Percentiles rank a stretch among this genome's conserved stretches.
Conservation (phyloP, 1,139 yeast genomes). For the Hyphopichia buzzinii region DNA sequence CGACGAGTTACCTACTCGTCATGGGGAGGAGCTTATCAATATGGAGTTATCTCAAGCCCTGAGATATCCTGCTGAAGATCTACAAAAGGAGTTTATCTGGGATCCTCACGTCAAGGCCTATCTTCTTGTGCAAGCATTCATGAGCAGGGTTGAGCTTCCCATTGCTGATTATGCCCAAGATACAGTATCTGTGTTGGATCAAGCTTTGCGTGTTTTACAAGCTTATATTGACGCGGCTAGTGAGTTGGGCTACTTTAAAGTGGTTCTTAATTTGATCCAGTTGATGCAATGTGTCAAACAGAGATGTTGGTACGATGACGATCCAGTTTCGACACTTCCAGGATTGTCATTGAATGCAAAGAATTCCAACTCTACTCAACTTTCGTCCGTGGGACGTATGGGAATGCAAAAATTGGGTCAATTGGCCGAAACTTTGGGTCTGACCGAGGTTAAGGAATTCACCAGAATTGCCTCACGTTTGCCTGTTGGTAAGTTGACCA, state of each 20-base stretch:
- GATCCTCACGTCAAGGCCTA: slow-evolving; percentile 95
- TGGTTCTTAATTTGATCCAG: slow-evolving; percentile 59
- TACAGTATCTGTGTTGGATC: slow-evolving; percentile 89
- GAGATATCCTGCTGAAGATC: slow-evolving; percentile 71
- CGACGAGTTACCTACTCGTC: slow-evolving; percentile 90
- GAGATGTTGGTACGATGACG: slow-evolving; percentile 81
- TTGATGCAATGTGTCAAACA: slow-evolving; percentile 90
- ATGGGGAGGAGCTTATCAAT: slow-evolving; percentile 91
- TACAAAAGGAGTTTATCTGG: slow-evolving; percentile 72
- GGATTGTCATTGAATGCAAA: slow-evolving; percentile 48
- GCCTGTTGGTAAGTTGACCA: slow-evolving; percentile 43
- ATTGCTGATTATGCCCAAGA: slow-evolving; percentile 95
- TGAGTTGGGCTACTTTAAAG: slow-evolving; percentile 69
- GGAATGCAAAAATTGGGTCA: slow-evolving; percentile 23
- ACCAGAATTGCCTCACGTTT: slow-evolving; percentile 42
- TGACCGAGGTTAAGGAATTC: slow-evolving; percentile 37
- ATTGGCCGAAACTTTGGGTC: slow-evolving; percentile 35
- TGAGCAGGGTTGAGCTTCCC: slow-evolving; percentile 82
- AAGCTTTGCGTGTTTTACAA: slow-evolving; percentile 88
- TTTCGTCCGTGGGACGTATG: slow-evolving; percentile 20
- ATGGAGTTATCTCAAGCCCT: slow-evolving; percentile 82
- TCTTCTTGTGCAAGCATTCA: slow-evolving; percentile 80
- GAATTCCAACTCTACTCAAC: slow-evolving; percentile 16
- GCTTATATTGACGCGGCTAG: slow-evolving; percentile 90
- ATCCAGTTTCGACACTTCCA: slow-evolving; percentile 67